Evolutionary conservation across 805 yeast species (phyloP).

Genomic region (Starmera dryadoides): DNA sequence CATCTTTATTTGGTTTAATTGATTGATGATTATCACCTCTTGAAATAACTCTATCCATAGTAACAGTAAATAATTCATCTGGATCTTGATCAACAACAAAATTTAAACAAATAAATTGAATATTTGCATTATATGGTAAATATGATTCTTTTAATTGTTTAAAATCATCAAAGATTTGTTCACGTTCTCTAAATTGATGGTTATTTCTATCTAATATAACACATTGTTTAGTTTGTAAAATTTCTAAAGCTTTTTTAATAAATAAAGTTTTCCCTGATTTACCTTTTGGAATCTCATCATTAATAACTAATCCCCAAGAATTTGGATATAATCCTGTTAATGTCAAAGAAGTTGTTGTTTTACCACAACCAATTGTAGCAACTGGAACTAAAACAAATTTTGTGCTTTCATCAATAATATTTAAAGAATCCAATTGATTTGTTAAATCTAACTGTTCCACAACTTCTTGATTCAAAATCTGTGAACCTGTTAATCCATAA

Average conservation of each 20-base stretch:
- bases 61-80: constrained; percentile 37
- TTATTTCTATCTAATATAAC: constrained; percentile 83
- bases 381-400: constrained; percentile 72
- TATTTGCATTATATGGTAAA: constrained; percentile 33
- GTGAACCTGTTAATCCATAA: constrained; percentile 51
- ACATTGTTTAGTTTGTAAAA: constrained; percentile 32
- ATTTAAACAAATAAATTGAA: constrained; percentile 62
- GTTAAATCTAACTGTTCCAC: constrained; percentile 29
- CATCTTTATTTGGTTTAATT: constrained; percentile 45
- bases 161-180: constrained; percentile 52
- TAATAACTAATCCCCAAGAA: constrained; percentile 70
- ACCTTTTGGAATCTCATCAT: constrained; percentile 57
- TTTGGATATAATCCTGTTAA: constrained; percentile 44
- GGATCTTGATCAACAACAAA: constrained; percentile 40
- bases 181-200: constrained; percentile 63
- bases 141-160: constrained; percentile 33
- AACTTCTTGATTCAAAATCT: constrained; percentile 41
- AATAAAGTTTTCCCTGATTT: constrained; percentile 40
- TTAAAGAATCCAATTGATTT: constrained; percentile 27
- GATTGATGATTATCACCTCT: constrained; percentile 91
- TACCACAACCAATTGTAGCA: constrained; percentile 93
- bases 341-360: constrained; percentile 72
- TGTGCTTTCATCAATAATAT: constrained; percentile 26
- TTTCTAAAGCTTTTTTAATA: constrained; percentile 37
- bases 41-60: constrained; percentile 48